A percentile compares a stretch with the other conserved stretches of the same genome.
Conservation (phyloP, 164 flowering plant genomes). For the Sextonia rubra region DNA sequence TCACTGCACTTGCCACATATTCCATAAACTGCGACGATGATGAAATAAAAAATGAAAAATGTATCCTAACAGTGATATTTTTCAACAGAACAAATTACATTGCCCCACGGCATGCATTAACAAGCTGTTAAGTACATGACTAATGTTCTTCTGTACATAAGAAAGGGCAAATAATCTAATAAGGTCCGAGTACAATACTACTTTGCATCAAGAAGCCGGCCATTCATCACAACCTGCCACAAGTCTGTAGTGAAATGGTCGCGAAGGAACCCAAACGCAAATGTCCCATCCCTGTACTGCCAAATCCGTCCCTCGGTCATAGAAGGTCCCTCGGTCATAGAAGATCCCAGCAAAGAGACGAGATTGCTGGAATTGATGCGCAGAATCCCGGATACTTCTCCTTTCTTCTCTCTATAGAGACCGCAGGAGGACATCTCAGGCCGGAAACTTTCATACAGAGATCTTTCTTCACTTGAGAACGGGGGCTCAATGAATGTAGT, state of each 20-base stretch:
- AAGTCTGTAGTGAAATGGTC: slow-evolving; percentile 62
- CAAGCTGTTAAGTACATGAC: slow-evolving; percentile 3
- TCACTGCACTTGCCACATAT: too few species aligned
- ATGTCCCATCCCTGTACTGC: slow-evolving; percentile 74
- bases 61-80: too few species aligned
- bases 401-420: slow-evolving; percentile 23
- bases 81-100: too few species aligned
- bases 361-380: slow-evolving; percentile 65
- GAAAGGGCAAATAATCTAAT: not conserved
- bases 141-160: slow-evolving; percentile 13
- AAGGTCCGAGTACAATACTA: slow-evolving; percentile 13
- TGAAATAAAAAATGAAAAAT: too few species aligned
- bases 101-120: not conserved
- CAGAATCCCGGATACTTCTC: slow-evolving; percentile 55
- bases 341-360: too few species aligned
- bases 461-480: slow-evolving; percentile 59
- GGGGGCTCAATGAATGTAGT: slow-evolving; percentile 58
- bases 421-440: slow-evolving; percentile 43
- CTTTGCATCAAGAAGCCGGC: slow-evolving; percentile 45
- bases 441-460: slow-evolving; percentile 45
- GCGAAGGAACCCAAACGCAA: slow-evolving; percentile 86
- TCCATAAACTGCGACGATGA: too few species aligned
- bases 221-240: slow-evolving; percentile 54
- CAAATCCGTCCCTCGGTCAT: slow-evolving; percentile 78
- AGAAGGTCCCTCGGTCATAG: slow-evolving; percentile 41